These are phyloP conservation scores for Ophiostoma piceae DNA, from an alignment of 2,329 filamentous ascomycete genomes.

Conservation along the genomic window DNA sequence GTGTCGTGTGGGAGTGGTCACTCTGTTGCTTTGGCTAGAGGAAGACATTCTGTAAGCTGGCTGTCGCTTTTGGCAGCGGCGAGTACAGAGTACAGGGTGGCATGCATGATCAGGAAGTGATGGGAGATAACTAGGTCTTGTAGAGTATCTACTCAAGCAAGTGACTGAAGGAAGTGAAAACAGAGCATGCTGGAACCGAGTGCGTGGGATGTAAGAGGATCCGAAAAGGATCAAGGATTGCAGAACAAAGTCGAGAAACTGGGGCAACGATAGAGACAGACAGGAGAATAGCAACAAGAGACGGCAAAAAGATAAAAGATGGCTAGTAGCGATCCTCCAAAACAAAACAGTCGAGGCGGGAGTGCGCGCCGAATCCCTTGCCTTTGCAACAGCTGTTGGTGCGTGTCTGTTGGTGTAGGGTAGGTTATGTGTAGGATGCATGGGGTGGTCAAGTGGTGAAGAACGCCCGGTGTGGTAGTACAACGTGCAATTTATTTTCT, in stretches of 20 bases:
- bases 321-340: background rate
- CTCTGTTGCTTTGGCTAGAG: background rate
- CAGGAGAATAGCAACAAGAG: background rate
- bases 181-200: background rate
- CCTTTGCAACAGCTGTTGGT: conserved; percentile 6
- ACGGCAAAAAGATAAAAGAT: background rate
- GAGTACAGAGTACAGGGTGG: conserved; percentile 9
- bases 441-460: background rate
- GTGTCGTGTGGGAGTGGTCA: background rate
- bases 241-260: background rate
- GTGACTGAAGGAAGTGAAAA: background rate
- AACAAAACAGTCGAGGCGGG: background rate
- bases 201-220: background rate
- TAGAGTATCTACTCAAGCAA: no score
- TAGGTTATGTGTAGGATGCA: background rate
- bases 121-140: background rate
- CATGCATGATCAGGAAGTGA: background rate
- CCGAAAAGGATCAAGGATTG: background rate
- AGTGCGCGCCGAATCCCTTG: conserved; percentile 2
- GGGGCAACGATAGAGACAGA: background rate
- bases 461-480: conserved; percentile 3
- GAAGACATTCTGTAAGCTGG: background rate
- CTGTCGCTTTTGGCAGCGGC: background rate
- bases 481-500: background rate
- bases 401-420: background rate